These are phyloP conservation scores for Starmerella powellii DNA, from an alignment of 805 yeast genomes.

Conservation along the genomic window DNA sequence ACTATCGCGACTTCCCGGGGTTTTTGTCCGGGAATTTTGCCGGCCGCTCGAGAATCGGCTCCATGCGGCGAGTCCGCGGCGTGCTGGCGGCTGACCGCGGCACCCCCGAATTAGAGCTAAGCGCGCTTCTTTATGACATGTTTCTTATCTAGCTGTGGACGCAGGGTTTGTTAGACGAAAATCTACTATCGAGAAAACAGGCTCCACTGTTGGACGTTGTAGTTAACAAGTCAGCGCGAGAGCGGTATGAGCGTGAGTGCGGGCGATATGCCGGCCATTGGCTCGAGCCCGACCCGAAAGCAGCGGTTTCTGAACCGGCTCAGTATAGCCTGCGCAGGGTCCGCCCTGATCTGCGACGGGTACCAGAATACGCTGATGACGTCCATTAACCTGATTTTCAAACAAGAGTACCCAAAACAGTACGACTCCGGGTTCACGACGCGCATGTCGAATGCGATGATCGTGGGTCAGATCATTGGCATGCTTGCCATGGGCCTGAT, in stretches of 20 bases:
- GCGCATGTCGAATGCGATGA: constrained; percentile 52
- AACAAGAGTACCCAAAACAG: constrained; percentile 35
- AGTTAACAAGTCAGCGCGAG: no score
- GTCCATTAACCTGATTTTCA: constrained; percentile 50
- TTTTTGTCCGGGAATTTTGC: no score
- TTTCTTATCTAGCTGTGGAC: no score
- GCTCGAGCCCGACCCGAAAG: background rate
- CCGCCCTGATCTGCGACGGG: constrained; percentile 66
- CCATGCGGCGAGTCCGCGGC: no score
- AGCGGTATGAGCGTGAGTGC: no score
- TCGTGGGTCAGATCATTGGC: constrained; percentile 61
- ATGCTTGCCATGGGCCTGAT: constrained; percentile 50
- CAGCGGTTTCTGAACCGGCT: constrained; percentile 10
- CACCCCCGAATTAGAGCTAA: no score
- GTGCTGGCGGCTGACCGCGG: no score
- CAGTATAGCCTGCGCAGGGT: constrained; percentile 43
- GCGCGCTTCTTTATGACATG: no score
- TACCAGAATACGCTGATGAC: constrained; percentile 66
- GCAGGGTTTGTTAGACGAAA: background rate
- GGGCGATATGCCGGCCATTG: background rate
- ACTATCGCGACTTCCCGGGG: no score
- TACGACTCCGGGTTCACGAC: constrained; percentile 41
- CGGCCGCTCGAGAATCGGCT: no score
- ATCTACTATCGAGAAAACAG: background rate
- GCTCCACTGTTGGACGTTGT: no score